Percentiles rank a stretch among this genome's conserved stretches.
These are phyloP conservation scores for Apiotrichum gamsii DNA, from an alignment of 1,284 basidiomycete genomes.

Conservation along the genomic window DNA sequence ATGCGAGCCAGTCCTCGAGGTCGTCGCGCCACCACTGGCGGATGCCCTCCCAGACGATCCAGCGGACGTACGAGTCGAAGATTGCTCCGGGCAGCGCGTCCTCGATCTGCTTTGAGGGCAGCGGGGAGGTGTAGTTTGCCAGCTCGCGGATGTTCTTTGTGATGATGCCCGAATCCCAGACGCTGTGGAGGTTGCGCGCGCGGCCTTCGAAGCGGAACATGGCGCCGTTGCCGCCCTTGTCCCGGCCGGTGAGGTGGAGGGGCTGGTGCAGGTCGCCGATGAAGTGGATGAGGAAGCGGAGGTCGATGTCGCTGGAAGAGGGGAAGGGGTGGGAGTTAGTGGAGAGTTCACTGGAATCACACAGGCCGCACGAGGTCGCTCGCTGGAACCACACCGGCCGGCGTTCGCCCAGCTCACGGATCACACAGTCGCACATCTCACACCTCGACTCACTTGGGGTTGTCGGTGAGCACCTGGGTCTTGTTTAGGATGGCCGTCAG, in stretches of 20 bases:
- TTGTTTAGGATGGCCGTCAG: conserved; percentile 68
- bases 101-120: conserved; percentile 63
- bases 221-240: conserved; percentile 72
- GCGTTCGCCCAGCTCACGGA: no score
- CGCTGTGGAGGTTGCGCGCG: conserved; percentile 62
- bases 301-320: conserved; percentile 53
- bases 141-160: conserved; percentile 70
- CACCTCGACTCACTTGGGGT: no score
- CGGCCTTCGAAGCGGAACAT: conserved; percentile 65
- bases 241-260: conserved; percentile 76
- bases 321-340: no score
- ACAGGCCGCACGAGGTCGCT: no score
- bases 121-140: conserved; percentile 64
- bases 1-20: conserved; percentile 57
- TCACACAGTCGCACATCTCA: conserved; percentile 10
- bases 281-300: conserved; percentile 86
- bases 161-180: conserved; percentile 79
- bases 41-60: conserved; percentile 76
- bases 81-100: conserved; percentile 66
- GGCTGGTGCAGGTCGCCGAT: conserved; percentile 88
- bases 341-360: no score
- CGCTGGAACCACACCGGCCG: no score
- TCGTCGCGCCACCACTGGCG: conserved; percentile 60
- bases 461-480: conserved; percentile 49
- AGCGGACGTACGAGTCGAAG: conserved; percentile 82